Conservation (phyloP, 257 asterid species). For the Scutellaria barbata region DNA sequence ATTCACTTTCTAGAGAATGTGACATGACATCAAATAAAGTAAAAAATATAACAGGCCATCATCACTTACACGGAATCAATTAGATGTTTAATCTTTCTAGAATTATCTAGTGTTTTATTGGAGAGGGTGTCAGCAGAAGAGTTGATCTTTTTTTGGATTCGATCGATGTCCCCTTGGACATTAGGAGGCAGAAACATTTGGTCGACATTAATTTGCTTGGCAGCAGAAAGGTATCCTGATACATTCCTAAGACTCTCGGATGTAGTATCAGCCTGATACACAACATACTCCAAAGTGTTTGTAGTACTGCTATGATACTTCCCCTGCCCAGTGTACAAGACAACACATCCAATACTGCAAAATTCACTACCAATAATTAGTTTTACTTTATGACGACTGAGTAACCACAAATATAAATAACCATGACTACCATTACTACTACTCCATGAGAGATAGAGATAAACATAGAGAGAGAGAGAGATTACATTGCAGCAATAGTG, state of each 20-base stretch:
- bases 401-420: neutral
- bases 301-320: conserved; percentile 63
- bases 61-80: conserved; percentile 68
- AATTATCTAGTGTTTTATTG: conserved; percentile 60
- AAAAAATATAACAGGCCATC: neutral
- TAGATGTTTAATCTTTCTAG: conserved; percentile 57
- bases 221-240: conserved; percentile 82
- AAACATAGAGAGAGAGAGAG: conserved; percentile 24
- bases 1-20: conserved; percentile 24
- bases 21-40: neutral
- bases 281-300: conserved; percentile 70
- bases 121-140: conserved; percentile 77
- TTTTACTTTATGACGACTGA: neutral
- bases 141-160: conserved; percentile 64
- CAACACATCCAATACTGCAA: conserved; percentile 63
- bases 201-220: conserved; percentile 69
- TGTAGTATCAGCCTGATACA: conserved; percentile 67
- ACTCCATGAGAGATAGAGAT: neutral
- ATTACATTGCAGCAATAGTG: conserved; percentile 60
- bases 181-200: conserved; percentile 65
- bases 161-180: conserved; percentile 78
- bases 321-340: conserved; percentile 82
- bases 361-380: conserved; percentile 23
- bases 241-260: conserved; percentile 68
- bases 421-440: neutral